Evolutionary conservation across 2,329 filamentous ascomycete genomes (phyloP).

Genomic region (Arthrocladium fulminans): DNA sequence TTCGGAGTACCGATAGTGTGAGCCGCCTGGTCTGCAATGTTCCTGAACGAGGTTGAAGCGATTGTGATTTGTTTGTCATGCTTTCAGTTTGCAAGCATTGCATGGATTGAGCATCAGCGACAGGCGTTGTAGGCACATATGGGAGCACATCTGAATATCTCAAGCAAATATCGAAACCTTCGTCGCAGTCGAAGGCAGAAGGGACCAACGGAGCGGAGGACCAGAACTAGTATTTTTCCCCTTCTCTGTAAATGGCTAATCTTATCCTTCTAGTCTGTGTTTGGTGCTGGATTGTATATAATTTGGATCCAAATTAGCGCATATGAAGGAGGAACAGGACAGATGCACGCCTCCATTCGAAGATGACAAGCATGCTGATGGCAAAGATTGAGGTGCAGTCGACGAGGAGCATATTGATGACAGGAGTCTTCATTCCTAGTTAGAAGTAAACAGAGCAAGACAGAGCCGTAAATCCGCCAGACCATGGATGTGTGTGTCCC

Average conservation of each 20-base stretch:
- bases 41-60: neutral
- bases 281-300: neutral
- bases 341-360: too few species aligned
- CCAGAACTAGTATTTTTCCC: neutral
- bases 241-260: neutral
- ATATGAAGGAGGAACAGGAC: neutral
- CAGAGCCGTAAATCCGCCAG: too few species aligned
- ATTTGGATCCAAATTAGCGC: neutral
- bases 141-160: neutral
- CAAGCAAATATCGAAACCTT: neutral
- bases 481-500: too few species aligned
- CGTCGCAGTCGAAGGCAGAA: neutral
- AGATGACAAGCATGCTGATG: too few species aligned
- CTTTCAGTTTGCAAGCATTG: neutral
- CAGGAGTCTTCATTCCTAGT: too few species aligned
- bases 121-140: conserved; percentile 1
- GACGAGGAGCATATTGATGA: too few species aligned
- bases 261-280: conserved; percentile 4
- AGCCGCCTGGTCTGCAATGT: neutral
- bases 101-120: conserved; percentile 5
- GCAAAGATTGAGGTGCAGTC: too few species aligned
- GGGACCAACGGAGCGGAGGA: neutral
- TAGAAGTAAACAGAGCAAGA: too few species aligned
- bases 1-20: conserved; percentile 25
- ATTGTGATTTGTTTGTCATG: neutral